Evolutionary conservation across 768 basidiomycete species (phyloP), one percentile per base, ranked within the genome.

Genomic region (Leucocoprinus leucothites): DNA sequence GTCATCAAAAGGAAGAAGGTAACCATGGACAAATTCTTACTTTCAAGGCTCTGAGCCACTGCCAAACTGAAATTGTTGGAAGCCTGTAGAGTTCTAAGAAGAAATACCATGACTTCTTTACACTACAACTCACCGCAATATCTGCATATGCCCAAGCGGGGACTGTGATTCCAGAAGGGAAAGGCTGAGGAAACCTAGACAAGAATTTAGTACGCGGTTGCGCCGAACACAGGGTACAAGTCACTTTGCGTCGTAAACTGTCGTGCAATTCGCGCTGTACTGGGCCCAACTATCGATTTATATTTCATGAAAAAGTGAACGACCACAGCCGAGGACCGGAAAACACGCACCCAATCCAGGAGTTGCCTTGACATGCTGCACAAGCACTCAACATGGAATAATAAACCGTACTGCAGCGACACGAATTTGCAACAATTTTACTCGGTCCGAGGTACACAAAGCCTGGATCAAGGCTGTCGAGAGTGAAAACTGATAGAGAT

Each of bases 331-430:
- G 38, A n/a, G 16, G 16, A 38, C 6, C 31, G 31, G 6, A 31
- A 13, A 40, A 49, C 21, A 61, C 71, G 28, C 48, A 78, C 77
- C 43, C 40, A 45, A 74, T 25, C 53, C 67, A 72, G 7, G 64
- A 43, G 14, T 64, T 66, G 25, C 57, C 64, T 62, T 84, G 82
- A 60, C 82, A 84, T 9, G 64, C 60, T 3, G 75, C 71, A 60
- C 82, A 84, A n/a, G 80, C 78, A 50, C 73, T 74, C 54, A 80
- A 59, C 60, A 81, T 60, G n/a, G 76, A 75, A 64, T 82, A 84
- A 44, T 76, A 75, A 9, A 82, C 77, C 0, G 79, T 72, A 59
- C 75, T 81, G 64, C 81, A 82, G 58, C 65, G 65, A 62, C 82
- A 82, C n/a, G 57, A n/a, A 50, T 75, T 78, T 14, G 67, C 73